Evolutionary conservation across 805 yeast species (phyloP).

Genomic region (Candida tammaniensis): DNA sequence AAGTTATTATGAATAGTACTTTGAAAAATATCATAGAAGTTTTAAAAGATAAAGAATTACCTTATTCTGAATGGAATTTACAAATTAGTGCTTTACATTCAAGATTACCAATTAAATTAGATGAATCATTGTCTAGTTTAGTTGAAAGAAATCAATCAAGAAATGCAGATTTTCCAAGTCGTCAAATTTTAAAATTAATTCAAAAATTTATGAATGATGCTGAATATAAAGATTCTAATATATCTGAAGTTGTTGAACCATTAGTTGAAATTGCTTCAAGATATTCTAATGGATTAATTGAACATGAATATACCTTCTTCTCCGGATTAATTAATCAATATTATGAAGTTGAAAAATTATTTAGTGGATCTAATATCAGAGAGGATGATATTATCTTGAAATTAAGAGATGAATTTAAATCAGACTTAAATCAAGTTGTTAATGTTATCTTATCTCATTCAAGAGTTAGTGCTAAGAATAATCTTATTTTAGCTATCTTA

Average conservation of each 20-base stretch:
- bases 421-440: constrained; percentile 71
- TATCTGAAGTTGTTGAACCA: constrained; percentile 58
- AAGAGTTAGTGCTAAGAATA: constrained; percentile 90
- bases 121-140: constrained; percentile 59
- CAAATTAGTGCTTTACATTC: constrained; percentile 89
- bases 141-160: constrained; percentile 65
- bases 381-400: constrained; percentile 87
- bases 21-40: constrained; percentile 69
- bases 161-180: constrained; percentile 89
- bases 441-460: constrained; percentile 80
- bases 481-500: constrained; percentile 80
- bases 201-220: constrained; percentile 57
- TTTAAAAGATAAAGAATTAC: constrained; percentile 76
- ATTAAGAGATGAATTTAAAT: constrained; percentile 84
- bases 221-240: constrained; percentile 43
- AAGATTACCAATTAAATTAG: constrained; percentile 78
- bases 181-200: constrained; percentile 70
- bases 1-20: constrained; percentile 85
- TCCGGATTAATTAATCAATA: constrained; percentile 69
- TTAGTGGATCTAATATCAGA: constrained; percentile 70
- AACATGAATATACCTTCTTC: constrained; percentile 80
- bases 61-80: constrained; percentile 88
- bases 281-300: constrained; percentile 71
- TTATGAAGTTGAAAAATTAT: constrained; percentile 72
- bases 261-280: constrained; percentile 65